Conservation (phyloP, 768 basidiomycete genomes). For the Porphyrellus cyaneotinctus region DNA sequence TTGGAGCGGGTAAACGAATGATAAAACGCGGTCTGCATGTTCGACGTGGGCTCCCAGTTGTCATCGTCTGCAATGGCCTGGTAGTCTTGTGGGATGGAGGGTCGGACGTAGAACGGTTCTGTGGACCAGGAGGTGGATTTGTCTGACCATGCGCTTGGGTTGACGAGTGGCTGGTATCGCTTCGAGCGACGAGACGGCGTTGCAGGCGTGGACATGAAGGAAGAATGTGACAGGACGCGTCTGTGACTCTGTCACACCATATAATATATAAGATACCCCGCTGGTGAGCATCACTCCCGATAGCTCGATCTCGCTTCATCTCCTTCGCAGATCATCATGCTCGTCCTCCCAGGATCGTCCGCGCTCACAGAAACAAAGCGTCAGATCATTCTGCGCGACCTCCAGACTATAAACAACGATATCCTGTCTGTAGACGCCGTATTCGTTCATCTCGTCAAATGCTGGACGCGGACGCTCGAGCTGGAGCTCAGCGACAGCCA, state of each 20-base stretch:
- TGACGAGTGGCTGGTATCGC: slow-evolving; percentile 33
- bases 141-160: slow-evolving; percentile 26
- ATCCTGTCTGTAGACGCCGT: slow-evolving; percentile 74
- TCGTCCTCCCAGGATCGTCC: slow-evolving; percentile 75
- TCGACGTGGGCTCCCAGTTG: slow-evolving; percentile 16
- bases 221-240: slow-evolving; percentile 14
- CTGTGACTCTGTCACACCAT: slow-evolving; percentile 12
- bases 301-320: background rate
- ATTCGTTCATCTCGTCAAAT: slow-evolving; percentile 82
- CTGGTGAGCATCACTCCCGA: slow-evolving; percentile 8
- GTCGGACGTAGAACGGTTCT: slow-evolving; percentile 20
- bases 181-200: slow-evolving; percentile 38
- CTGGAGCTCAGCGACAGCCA: slow-evolving; percentile 40
- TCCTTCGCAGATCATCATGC: slow-evolving; percentile 46
- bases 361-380: slow-evolving; percentile 69
- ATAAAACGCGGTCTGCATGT: slow-evolving; percentile 28
- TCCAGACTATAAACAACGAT: slow-evolving; percentile 49
- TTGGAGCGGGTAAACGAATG: slow-evolving; percentile 25
- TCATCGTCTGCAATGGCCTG: slow-evolving; percentile 26
- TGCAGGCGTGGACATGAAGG: slow-evolving; percentile 16
- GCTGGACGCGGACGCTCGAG: slow-evolving; percentile 43
- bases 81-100: slow-evolving; percentile 25
- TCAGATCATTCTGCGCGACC: slow-evolving; percentile 54
- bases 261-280: background rate
- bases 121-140: slow-evolving; percentile 27